These are phyloP conservation scores for Cymodocea nodosa DNA, from an alignment of 116 monocot species.

Conservation along the genomic window DNA sequence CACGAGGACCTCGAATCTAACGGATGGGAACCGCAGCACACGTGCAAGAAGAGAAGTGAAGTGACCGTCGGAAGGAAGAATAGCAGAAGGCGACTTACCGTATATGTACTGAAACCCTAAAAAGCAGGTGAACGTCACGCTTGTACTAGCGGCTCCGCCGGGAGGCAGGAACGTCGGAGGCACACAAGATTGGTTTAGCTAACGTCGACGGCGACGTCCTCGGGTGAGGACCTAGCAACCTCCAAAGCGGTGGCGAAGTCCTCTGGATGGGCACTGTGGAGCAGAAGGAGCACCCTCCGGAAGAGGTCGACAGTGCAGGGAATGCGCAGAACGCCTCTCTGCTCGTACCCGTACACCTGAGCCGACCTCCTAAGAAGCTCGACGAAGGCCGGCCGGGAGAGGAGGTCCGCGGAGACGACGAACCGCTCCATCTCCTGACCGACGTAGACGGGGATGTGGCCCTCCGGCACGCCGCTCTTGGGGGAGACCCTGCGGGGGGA, in stretches of 20 bases:
- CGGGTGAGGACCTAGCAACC: background rate
- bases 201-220: background rate
- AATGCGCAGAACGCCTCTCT: slow-evolving; percentile 50
- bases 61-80: too few relatives aligned
- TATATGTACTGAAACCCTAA: too few relatives aligned
- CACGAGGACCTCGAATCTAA: too few relatives aligned
- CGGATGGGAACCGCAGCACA: too few relatives aligned
- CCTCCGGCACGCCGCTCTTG: slow-evolving; percentile 27
- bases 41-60: too few relatives aligned
- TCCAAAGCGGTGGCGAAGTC: background rate
- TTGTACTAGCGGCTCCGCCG: too few relatives aligned
- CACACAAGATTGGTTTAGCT: background rate
- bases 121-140: too few relatives aligned
- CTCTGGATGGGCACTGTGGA: background rate
- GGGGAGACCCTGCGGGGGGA: background rate
- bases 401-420: slow-evolving; percentile 41
- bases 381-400: slow-evolving; percentile 39
- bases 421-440: slow-evolving; percentile 76
- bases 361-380: slow-evolving; percentile 47
- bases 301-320: slow-evolving; percentile 58
- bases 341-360: slow-evolving; percentile 64
- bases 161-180: background rate
- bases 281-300: slow-evolving; percentile 29
- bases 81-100: too few relatives aligned
- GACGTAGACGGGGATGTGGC: slow-evolving; percentile 67